Base-by-base conservation (phyloP, 257 asterid species). In the Nicotiana sylvestris region DNA sequence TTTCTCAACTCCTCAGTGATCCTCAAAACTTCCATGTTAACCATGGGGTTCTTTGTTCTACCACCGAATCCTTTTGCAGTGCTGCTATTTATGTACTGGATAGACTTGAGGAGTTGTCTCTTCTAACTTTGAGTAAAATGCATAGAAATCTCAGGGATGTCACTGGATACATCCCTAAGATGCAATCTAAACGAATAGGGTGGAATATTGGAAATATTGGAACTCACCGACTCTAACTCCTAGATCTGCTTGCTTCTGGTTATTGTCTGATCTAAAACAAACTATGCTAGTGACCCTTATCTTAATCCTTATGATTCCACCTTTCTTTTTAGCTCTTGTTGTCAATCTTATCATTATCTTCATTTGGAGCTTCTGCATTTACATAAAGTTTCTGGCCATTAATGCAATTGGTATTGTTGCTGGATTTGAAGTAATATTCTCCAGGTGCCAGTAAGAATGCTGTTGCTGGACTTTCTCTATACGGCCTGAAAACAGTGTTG, bases 41-140 rank as follows among this genome's bases (percentile, higher is more conserved):
- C 83, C 85, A 78, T 64, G 37, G 65, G 46, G 78, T 30, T 76
- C 66, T 37, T 70, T 77, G 85, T 51, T 79, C 88, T 76, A 79
- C 87, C 79, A 69, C 86, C 35, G 88, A 87, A 35, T 81, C 87
- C 46, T 91, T 88, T 89, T 84, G n/a, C 83, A 87, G 85, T 56
- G 94, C 95, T 86, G 94, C 92, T 37, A 32, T 84, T 9, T 86
- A 84, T 80, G 87, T 94, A 70, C 86, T 93, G 81, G 87, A 89
- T 84, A 85, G 80, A 43, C 93, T 96, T 25, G 91, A 87, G 84
- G 87, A 89, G 77, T 85, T 96, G 35, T 87, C 92, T 65, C 4
- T 37, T 66, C 83, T 69, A 70, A 81, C 93, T 12, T 74, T 94
- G 60, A 49, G 8, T 10, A 91, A 94, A 85, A 96, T 96, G 98